Base-by-base conservation (phyloP, 2,329 filamentous ascomycete genomes). In the Cylindrodendrum hubeiense region DNA sequence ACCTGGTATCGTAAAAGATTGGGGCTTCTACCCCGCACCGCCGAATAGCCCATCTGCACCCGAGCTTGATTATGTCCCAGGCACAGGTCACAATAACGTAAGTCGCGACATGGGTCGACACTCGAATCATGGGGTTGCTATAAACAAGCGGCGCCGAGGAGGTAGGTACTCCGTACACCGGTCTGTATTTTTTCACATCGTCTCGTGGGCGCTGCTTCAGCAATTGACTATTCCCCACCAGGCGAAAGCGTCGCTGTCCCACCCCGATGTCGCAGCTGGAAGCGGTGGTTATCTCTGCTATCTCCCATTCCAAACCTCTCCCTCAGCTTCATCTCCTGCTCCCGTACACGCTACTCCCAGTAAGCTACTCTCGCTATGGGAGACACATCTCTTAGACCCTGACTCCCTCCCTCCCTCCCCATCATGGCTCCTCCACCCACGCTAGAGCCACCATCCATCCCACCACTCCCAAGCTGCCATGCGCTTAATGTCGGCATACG, bases 401-500 rank as follows among this genome's bases (percentile, higher is more conserved):
- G 28, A 44, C 41, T 44, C 12, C n/a, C n/a, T n/a, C n/a, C n/a
- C n/a, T n/a, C n/a, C n/a, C n/a, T n/a, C n/a, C n/a, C n/a, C n/a
- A n/a, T n/a, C n/a, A n/a, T n/a, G n/a, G n/a, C n/a, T n/a, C n/a
- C n/a, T n/a, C n/a, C n/a, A n/a, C n/a, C n/a, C n/a, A n/a, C n/a
- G 28, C 28, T 30, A 10, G 28, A n/a, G 28, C 9, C 28, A 30
- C 9, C 37, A 39, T 17, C 15, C 33, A 34, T 10, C 33, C 33
- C 9, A 34, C n/a, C 15, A n/a, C 37, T n/a, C 15, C 37, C n/a
- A n/a, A 5, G 37, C n/a, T n/a, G n/a, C 7, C 15, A 6, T 8
- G 34, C 60, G 60, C 60, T 62, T 62, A 62, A 56, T 49, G 19
- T 62, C 60, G 60, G 60, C 60, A 62, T 43, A 62, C 15, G 39